Base-by-base conservation (phyloP, 2,329 filamentous ascomycete genomes). In the Orbilia javanica region DNA sequence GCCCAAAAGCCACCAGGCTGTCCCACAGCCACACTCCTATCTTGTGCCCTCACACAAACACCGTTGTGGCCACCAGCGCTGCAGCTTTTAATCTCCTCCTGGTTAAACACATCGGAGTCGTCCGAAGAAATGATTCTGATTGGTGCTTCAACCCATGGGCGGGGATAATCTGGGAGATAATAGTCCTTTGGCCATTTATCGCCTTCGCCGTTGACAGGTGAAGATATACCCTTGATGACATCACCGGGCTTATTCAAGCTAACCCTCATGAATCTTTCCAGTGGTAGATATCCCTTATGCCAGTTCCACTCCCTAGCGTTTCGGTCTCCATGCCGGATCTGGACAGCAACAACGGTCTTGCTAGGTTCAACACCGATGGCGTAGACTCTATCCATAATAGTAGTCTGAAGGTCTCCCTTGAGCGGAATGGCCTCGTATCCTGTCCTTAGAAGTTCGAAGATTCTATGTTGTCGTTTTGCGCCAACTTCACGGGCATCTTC, bases 1-100 rank as follows among this genome's bases (percentile, higher is more conserved):
- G 62, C 64, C 75, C 68, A 72, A 18, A 79, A 79, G 11, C 75
- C 75, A 20, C 69, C 67, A 22, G 75, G 75, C 25, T 29, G 15
- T 15, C 75, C 75, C n/a, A 72, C 75, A 25, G 42, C 63, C n/a
- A 68, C 68, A 42, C 53, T 73, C 13, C 67, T 36, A 39, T 77
- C 75, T 53, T 79, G 67, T 1, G 69, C 75, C 6, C 62, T 53
- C 0, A 73, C 67, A 42, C 67, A 77, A 13, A 25, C 60, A 2
- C 55, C 55, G 10, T 60, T 60, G 7, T 13, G 7, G 0, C 73
- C 66, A 1, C 22, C 20, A n/a, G 53, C 66, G 3, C 20, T 22
- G 20, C 72, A 76, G 0, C 66, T 44, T 27, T 57, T 76, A 4
- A 76, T 22, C 39, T 62, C 67, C 13, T 44, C 15, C 2, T 71